A percentile compares a stretch with the other conserved stretches of the same genome.
Conservation (phyloP, 768 basidiomycete genomes). For the Boletus tomentosulus region DNA sequence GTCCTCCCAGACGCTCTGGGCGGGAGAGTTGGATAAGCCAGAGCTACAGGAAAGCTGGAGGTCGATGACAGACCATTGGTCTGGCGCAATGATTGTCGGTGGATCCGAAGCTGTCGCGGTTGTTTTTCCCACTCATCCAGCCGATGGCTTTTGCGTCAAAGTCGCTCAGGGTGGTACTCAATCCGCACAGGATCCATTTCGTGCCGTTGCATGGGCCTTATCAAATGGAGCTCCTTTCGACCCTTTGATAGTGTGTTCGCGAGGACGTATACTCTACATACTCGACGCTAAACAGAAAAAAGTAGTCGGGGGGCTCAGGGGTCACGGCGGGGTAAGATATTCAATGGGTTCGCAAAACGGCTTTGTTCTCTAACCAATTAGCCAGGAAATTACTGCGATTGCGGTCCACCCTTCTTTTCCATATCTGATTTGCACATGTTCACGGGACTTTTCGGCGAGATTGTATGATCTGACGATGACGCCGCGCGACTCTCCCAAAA, state of each 20-base stretch:
- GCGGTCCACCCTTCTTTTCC: slow-evolving; percentile 57
- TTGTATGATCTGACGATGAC: slow-evolving; percentile 58
- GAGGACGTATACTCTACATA: slow-evolving; percentile 52
- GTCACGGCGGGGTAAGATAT: slow-evolving; percentile 66
- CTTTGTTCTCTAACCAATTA: slow-evolving; percentile 26
- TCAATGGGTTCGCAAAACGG: neutral
- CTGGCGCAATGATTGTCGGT: slow-evolving; percentile 50
- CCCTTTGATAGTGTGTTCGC: slow-evolving; percentile 59
- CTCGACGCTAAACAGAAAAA: slow-evolving; percentile 41
- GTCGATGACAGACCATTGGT: slow-evolving; percentile 42
- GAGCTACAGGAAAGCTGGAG: slow-evolving; percentile 42
- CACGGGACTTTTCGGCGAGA: slow-evolving; percentile 64
- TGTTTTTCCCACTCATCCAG: slow-evolving; percentile 28
- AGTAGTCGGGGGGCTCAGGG: slow-evolving; percentile 50
- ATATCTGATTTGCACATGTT: slow-evolving; percentile 65
- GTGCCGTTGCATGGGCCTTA: slow-evolving; percentile 58
- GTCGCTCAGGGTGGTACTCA: slow-evolving; percentile 26
- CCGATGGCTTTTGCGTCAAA: slow-evolving; percentile 30
- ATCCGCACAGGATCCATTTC: slow-evolving; percentile 20
- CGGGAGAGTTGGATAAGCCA: slow-evolving; percentile 27
- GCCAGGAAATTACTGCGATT: slow-evolving; percentile 59
- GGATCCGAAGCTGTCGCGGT: slow-evolving; percentile 36
- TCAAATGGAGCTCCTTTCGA: slow-evolving; percentile 40
- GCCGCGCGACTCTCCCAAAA: slow-evolving; percentile 35
- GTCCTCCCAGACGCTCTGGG: slow-evolving; percentile 40